A percentile compares a stretch with the other conserved stretches of the same genome.
Evolutionary conservation across 805 yeast species (phyloP).

Genomic region (Ogataea polymorpha): DNA sequence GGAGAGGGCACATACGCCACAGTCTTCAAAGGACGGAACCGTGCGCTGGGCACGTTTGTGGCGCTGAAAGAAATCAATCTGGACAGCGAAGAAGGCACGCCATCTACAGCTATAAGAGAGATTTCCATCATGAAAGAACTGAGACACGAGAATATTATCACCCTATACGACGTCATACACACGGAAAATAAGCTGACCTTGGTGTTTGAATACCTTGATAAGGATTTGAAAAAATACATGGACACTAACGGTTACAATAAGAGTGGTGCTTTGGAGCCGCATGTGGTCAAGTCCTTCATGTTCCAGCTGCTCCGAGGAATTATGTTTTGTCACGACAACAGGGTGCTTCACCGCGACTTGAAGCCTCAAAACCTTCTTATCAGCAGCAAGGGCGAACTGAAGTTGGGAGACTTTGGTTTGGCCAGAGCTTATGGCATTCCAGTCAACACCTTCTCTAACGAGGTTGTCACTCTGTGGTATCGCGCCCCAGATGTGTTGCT

Average conservation of each 20-base stretch:
- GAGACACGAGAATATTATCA: conserved; percentile 88
- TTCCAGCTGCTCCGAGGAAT: conserved; percentile 89
- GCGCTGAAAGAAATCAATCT: conserved; percentile 93
- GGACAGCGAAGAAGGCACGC: conserved; percentile 97
- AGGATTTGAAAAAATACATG: conserved; percentile 93
- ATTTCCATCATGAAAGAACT: conserved; percentile 93
- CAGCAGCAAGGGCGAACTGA: conserved; percentile 84
- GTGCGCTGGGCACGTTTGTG: conserved; percentile 82
- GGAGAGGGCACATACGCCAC: conserved; percentile 98
- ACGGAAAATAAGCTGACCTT: conserved; percentile 92
- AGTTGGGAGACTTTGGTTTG: conserved; percentile 93
- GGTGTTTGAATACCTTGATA: conserved; percentile 91
- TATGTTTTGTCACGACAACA: conserved; percentile 78
- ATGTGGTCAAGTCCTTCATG: conserved; percentile 85
- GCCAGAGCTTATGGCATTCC: conserved; percentile 99
- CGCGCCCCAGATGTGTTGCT: conserved; percentile 95
- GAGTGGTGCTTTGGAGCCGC: conserved; percentile 69
- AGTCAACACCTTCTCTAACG: conserved; percentile 94
- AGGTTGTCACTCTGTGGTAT: conserved; percentile 97
- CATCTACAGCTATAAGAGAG: conserved; percentile 96
- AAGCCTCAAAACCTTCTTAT: conserved; percentile 95
- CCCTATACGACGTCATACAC: conserved; percentile 92
- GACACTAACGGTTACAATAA: conserved; percentile 63
- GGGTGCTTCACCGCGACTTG: conserved; percentile 81
- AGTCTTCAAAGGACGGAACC: conserved; percentile 91